A percentile compares a stretch with the other conserved stretches of the same genome.
phyloP scores from a whole-genome alignment of 2,329 filamentous ascomycete species.

The Calonectria multiphialidica region DNA sequence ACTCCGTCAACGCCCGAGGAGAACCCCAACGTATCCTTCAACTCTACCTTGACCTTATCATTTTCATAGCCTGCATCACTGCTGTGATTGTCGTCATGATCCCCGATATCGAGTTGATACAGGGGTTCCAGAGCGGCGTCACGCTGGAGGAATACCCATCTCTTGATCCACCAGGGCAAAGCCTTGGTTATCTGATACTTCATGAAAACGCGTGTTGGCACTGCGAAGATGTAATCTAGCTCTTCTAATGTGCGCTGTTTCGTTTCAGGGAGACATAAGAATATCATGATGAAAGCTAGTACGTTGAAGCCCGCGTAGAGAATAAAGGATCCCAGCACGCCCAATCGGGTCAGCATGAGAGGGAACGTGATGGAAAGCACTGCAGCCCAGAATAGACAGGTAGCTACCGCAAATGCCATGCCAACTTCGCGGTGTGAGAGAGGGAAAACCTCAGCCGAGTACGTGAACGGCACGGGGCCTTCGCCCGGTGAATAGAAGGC shows the following conservation, averaged over 20 bases:
- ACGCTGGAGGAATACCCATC: slow-evolving; percentile 66
- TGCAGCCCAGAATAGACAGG: slow-evolving; percentile 71
- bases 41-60: slow-evolving; percentile 54
- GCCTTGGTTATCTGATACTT: slow-evolving; percentile 68
- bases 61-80: slow-evolving; percentile 49
- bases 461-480: slow-evolving; percentile 76
- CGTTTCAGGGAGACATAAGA: slow-evolving; percentile 69
- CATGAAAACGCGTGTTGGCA: slow-evolving; percentile 69
- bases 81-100: slow-evolving; percentile 47
- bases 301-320: slow-evolving; percentile 69
- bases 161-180: slow-evolving; percentile 71
- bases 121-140: slow-evolving; percentile 54
- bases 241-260: slow-evolving; percentile 67
- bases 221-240: slow-evolving; percentile 72
- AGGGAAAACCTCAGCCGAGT: slow-evolving; percentile 78
- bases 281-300: slow-evolving; percentile 66
- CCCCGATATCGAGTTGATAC: slow-evolving; percentile 55
- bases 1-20: slow-evolving; percentile 37
- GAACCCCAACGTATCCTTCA: slow-evolving; percentile 52
- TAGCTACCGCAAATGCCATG: slow-evolving; percentile 78
- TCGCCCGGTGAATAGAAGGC: slow-evolving; percentile 67
- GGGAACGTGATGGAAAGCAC: slow-evolving; percentile 75
- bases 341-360: slow-evolving; percentile 60
- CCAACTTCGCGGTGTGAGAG: slow-evolving; percentile 78
- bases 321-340: slow-evolving; percentile 63